phyloP scores from a whole-genome alignment of 352 stramenopile genomes.

The Globisporangium ultimum region DNA sequence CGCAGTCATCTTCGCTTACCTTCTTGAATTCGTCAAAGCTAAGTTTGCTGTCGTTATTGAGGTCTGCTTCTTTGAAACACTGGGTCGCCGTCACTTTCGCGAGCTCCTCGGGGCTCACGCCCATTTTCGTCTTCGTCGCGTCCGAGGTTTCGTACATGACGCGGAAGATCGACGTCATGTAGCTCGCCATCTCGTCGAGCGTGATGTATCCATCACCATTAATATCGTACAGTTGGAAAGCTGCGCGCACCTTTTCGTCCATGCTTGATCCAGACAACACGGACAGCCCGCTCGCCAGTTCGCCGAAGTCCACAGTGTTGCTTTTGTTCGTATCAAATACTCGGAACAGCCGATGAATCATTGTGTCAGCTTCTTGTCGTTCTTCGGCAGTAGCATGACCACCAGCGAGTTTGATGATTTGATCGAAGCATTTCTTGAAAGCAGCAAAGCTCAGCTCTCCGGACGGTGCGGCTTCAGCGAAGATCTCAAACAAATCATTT shows the following conservation, averaged over 20 bases:
- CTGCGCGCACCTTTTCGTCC: constrained; percentile 83
- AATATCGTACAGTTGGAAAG: constrained; percentile 85
- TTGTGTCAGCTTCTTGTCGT: constrained; percentile 69
- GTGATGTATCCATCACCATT: constrained; percentile 85
- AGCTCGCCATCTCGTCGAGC: constrained; percentile 84
- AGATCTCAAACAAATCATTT: constrained; percentile 87
- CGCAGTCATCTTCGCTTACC: constrained; percentile 23
- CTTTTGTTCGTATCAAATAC: constrained; percentile 84
- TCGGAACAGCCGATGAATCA: constrained; percentile 81
- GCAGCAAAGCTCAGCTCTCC: constrained; percentile 74
- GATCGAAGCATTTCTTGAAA: constrained; percentile 88
- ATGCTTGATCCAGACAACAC: constrained; percentile 83
- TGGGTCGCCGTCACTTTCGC: constrained; percentile 73
- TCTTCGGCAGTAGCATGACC: constrained; percentile 65
- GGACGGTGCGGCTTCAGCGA: constrained; percentile 75
- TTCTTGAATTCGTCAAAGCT: constrained; percentile 90
- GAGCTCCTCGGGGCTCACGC: constrained; percentile 72
- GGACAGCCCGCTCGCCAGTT: constrained; percentile 80
- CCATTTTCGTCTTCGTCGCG: constrained; percentile 68
- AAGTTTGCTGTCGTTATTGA: constrained; percentile 82
- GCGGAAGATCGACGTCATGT: constrained; percentile 88
- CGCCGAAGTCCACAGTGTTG: constrained; percentile 85
- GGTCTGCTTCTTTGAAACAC: constrained; percentile 83
- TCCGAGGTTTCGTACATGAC: constrained; percentile 89
- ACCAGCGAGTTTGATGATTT: constrained; percentile 81